Percentiles rank a stretch among this genome's conserved stretches.
These are phyloP conservation scores for Vigna unguiculata DNA, from an alignment of 306 rosid species.

Conservation along the genomic window DNA sequence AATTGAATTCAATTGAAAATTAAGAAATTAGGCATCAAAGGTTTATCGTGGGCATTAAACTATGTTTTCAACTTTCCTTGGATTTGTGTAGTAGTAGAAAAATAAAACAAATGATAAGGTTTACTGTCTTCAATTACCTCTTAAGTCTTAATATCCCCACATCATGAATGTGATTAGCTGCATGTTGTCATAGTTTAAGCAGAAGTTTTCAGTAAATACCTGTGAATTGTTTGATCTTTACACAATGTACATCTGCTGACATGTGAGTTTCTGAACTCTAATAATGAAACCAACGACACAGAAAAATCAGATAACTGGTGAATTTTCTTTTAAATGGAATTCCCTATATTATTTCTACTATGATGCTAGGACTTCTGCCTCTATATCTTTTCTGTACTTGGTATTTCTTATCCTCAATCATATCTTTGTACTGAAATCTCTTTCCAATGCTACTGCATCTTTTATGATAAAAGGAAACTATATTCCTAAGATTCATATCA, in stretches of 20 bases:
- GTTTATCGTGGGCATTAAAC: not conserved
- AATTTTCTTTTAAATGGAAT: conserved; percentile 14
- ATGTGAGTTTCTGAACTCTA: not conserved
- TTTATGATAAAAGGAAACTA: not conserved
- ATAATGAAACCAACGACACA: not conserved
- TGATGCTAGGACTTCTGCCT: not conserved
- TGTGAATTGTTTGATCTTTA: conserved; percentile 11
- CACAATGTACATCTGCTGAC: not conserved
- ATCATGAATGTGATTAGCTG: not conserved
- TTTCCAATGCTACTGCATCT: not conserved
- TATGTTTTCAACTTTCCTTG: conserved; percentile 25
- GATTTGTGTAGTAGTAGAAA: conserved; percentile 16
- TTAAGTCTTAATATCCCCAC: not conserved
- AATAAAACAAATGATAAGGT: conserved; percentile 12
- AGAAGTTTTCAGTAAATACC: conserved; percentile 2
- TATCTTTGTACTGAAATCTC: not conserved
- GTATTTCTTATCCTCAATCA: not conserved
- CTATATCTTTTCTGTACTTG: not conserved
- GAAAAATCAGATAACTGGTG: conserved; percentile 10
- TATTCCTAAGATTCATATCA: conserved; percentile 2
- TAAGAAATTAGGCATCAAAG: not conserved
- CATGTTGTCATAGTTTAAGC: conserved; percentile 1
- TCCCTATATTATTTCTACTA: not conserved
- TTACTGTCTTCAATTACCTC: conserved; percentile 3
- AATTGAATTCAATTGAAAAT: conserved; percentile 1